Conservation (phyloP, 495 filamentous ascomycete genomes). For the Entonaema liquescens region DNA sequence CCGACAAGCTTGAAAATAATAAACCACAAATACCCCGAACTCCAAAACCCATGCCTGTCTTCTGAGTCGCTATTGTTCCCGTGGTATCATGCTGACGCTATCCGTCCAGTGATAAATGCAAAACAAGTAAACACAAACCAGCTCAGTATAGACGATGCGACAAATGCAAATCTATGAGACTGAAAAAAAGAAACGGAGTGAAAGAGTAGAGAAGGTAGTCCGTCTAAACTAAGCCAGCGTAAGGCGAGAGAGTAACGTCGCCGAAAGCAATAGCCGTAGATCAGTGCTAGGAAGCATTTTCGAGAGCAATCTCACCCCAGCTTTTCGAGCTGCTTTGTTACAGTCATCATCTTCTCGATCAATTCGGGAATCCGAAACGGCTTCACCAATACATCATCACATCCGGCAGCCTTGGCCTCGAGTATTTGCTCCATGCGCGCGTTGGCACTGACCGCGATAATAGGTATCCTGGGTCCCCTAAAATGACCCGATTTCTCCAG, state of each 20-base stretch:
- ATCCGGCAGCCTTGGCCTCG: slow-evolving; percentile 60
- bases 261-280: background rate
- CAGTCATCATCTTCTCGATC: slow-evolving; percentile 52
- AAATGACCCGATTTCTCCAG: slow-evolving; percentile 63
- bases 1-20: background rate
- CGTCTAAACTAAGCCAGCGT: background rate
- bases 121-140: slow-evolving; percentile 4
- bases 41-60: slow-evolving; percentile 28
- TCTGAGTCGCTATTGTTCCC: slow-evolving; percentile 26
- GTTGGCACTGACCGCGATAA: slow-evolving; percentile 84
- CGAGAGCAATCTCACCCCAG: slow-evolving; percentile 2
- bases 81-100: slow-evolving; percentile 36
- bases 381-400: slow-evolving; percentile 58
- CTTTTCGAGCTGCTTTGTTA: slow-evolving; percentile 26
- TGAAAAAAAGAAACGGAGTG: background rate
- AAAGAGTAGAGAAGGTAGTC: background rate
- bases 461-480: slow-evolving; percentile 66
- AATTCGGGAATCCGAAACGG: slow-evolving; percentile 58
- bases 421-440: slow-evolving; percentile 73
- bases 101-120: slow-evolving; percentile 28
- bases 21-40: slow-evolving; percentile 16
- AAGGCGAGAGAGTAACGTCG: background rate
- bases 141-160: background rate
- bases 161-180: background rate
- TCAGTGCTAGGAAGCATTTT: background rate